Conservation (phyloP, 805 yeast species). For the Yarrowia bubula region DNA sequence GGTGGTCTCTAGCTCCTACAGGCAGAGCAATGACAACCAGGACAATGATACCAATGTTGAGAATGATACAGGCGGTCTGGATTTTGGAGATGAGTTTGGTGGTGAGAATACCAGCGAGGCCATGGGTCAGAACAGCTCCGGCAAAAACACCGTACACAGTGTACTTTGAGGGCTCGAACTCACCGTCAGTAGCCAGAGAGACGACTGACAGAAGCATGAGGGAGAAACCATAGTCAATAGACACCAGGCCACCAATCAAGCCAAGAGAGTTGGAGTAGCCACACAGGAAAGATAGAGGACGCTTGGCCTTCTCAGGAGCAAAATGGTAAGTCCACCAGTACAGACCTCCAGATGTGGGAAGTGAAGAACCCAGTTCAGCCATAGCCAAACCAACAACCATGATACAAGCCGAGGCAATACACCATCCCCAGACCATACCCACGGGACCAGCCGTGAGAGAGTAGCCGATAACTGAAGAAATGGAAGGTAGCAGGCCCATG, state of each 20-base stretch:
- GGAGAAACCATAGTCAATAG: conserved; percentile 69
- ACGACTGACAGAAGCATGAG: conserved; percentile 48
- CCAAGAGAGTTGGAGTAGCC: conserved; percentile 71
- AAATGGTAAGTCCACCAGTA: conserved; percentile 68
- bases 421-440: conserved; percentile 74
- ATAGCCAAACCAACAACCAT: conserved; percentile 58
- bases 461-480: conserved; percentile 53
- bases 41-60: conserved; percentile 53
- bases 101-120: conserved; percentile 53
- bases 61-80: conserved; percentile 57
- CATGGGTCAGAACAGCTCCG: conserved; percentile 56
- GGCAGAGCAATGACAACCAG: conserved; percentile 43
- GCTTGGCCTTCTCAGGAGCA: conserved; percentile 54
- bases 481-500: conserved; percentile 63
- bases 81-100: conserved; percentile 56
- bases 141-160: conserved; percentile 64
- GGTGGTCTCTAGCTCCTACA: conserved; percentile 35
- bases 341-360: conserved; percentile 75
- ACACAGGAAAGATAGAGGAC: conserved; percentile 58
- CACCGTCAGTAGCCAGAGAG: conserved; percentile 50
- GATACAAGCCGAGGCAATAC: conserved; percentile 55
- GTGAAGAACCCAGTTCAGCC: conserved; percentile 65
- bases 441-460: conserved; percentile 64
- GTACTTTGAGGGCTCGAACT: conserved; percentile 53
- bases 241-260: conserved; percentile 61